Conservation (phyloP, 129 eudicot genomes). For the Silybum marianum region DNA sequence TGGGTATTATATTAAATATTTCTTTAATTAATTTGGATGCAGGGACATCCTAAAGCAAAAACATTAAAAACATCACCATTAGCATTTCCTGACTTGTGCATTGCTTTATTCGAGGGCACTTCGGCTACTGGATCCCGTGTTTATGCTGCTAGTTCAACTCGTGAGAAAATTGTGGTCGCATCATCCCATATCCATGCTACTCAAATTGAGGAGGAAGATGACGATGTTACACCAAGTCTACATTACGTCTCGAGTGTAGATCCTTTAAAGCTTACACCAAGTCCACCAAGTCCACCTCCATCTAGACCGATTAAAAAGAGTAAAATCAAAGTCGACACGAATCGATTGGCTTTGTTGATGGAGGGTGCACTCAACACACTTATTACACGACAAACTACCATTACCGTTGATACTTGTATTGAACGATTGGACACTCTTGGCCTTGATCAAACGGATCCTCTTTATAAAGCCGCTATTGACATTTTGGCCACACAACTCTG, state of each 20-base stretch:
- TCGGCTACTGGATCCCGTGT: background rate
- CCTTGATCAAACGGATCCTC: background rate
- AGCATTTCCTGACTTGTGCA: background rate
- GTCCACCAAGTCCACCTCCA: too few relatives aligned
- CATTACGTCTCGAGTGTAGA: too few relatives aligned
- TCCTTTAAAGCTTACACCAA: too few relatives aligned
- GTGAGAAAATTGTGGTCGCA: background rate
- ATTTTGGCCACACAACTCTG: too few relatives aligned
- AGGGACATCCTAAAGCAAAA: background rate
- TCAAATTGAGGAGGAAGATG: background rate
- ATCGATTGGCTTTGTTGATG: background rate
- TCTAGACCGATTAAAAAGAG: too few relatives aligned
- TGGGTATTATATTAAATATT: too few relatives aligned
- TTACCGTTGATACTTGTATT: background rate
- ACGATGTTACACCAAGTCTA: background rate
- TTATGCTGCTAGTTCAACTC: background rate
- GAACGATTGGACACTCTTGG: background rate
- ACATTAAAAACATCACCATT: background rate
- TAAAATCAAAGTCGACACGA: background rate
- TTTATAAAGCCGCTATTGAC: too few relatives aligned
- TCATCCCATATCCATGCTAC: background rate
- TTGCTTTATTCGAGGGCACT: background rate
- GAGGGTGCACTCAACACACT: background rate
- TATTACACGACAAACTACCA: background rate
- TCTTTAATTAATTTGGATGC: background rate